Base-by-base conservation (phyloP, 2,329 filamentous ascomycete genomes). In the Orbilia javanica region DNA sequence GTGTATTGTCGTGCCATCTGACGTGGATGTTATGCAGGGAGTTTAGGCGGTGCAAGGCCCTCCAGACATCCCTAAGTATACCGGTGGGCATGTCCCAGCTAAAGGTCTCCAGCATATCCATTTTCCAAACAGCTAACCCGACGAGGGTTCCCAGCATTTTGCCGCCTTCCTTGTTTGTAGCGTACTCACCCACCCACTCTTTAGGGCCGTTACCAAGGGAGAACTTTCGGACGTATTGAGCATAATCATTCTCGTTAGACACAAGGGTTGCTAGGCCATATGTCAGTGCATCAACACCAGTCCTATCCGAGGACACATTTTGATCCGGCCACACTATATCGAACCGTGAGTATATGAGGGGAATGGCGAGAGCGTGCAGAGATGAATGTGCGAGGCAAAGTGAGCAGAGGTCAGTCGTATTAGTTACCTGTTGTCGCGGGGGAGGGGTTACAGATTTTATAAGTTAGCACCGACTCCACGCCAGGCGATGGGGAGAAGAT, bases 31-130 rank as follows among this genome's bases (percentile, higher is more conserved):
- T 89, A 70, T 93, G 90, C 55, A 96, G 85, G 52, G 91, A 90
- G 46, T 88, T 87, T 55, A 89, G 86, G 25, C 88, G 87, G 44
- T 82, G 81, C 55, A 96, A 86, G 22, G 92, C 90, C 82, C 93
- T 88, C 88, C 93, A 96, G 29, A 95, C 91, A 83, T 95, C 92
- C 66, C 92, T 88, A 66, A 94, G 85, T 18, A 96, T 91, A 0
- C 93, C 93, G 0, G 93, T 96, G 0, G 93, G 93, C 93, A 96
- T 95, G 82, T 96, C 93, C 93, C 93, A 96, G 2, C 93, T 87
- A 82, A 96, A 96, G 0, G 90, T 90, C 84, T 96, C 93, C 44
- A 96, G 86, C 81, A 93, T 93, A 64, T 89, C 86, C 93, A 96
- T 96, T 79, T 92, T 90, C 50, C 90, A 90, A n/a, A 96, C 87